Evolutionary conservation across 1,284 basidiomycete genomes (phyloP).

Genomic region (Entoloma clypeatum): DNA sequence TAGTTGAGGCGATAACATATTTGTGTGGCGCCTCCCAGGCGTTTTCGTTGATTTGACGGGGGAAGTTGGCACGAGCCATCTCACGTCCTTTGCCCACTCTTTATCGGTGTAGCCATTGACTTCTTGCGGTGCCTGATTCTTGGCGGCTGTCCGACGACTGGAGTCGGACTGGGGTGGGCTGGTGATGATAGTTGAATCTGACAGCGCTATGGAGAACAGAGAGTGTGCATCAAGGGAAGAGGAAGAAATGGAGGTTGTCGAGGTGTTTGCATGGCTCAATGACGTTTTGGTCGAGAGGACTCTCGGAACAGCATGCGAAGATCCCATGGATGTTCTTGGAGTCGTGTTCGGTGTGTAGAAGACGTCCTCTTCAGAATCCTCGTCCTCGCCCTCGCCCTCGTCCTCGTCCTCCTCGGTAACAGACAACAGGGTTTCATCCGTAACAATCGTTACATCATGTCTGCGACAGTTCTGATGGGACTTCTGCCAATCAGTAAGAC

Average conservation of each 20-base stretch:
- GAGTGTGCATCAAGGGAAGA: conserved; percentile 36
- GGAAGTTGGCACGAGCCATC: conserved; percentile 48
- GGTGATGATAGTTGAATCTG: conserved; percentile 30
- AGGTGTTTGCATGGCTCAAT: conserved; percentile 28
- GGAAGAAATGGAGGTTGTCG: conserved; percentile 37
- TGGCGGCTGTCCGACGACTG: conserved; percentile 16
- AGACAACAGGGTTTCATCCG: conserved; percentile 7
- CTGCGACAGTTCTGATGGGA: conserved; percentile 12
- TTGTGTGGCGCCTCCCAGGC: conserved; percentile 16
- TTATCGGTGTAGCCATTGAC: conserved; percentile 39
- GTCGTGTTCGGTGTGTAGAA: conserved; percentile 53
- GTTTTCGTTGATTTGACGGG: conserved; percentile 29
- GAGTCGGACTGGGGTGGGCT: conserved; percentile 29
- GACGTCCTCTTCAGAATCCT: conserved; percentile 39
- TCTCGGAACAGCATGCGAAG: conserved; percentile 22
- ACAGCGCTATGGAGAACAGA: conserved; percentile 32
- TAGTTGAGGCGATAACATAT: conserved; percentile 10
- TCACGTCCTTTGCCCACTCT: conserved; percentile 62
- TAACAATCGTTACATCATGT: conserved; percentile 16
- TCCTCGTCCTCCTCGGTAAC: conserved; percentile 23
- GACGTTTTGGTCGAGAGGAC: conserved; percentile 19
- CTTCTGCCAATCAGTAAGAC: conserved; percentile 9
- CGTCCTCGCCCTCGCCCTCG: conserved; percentile 30
- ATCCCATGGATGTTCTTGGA: conserved; percentile 43
- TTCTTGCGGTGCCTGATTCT: conserved; percentile 18